A percentile compares a stretch with the other conserved stretches of the same genome.
Conservation (phyloP, 2,329 filamentous ascomycete species). For the Chrysoporthe deuterocubensis region DNA sequence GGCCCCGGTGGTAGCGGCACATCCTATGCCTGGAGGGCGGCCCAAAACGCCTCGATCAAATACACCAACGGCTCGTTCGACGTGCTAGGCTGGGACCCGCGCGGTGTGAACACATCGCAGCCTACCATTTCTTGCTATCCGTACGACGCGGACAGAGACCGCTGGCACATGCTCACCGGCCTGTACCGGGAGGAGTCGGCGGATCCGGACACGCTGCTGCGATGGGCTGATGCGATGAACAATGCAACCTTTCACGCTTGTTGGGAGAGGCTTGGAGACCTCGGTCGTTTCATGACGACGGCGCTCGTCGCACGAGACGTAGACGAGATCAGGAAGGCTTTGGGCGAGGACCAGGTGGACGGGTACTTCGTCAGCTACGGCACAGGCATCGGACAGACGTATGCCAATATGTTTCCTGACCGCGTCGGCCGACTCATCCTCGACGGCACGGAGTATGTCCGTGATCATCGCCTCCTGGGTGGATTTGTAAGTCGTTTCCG, state of each 20-base stretch:
- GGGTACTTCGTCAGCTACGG: constrained; percentile 57
- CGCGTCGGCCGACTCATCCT: constrained; percentile 53
- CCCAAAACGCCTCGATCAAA: constrained; percentile 39
- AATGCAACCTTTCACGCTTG: constrained; percentile 50
- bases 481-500: constrained; percentile 39
- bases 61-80: constrained; percentile 50
- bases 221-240: constrained; percentile 50
- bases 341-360: constrained; percentile 52
- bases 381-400: constrained; percentile 56
- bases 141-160: constrained; percentile 49
- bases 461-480: constrained; percentile 49
- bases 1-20: constrained; percentile 55
- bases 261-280: constrained; percentile 47
- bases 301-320: constrained; percentile 53
- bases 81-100: constrained; percentile 59
- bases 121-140: constrained; percentile 53
- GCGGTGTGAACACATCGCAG: constrained; percentile 53
- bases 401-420: constrained; percentile 54
- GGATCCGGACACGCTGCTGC: constrained; percentile 44
- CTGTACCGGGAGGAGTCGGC: constrained; percentile 45
- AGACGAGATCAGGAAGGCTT: constrained; percentile 51
- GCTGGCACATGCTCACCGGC: constrained; percentile 46
- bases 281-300: constrained; percentile 51
- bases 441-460: constrained; percentile 53
- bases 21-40: constrained; percentile 43